Conservation (phyloP, 1,284 basidiomycete species). For the Trichosporon ovoides region DNA sequence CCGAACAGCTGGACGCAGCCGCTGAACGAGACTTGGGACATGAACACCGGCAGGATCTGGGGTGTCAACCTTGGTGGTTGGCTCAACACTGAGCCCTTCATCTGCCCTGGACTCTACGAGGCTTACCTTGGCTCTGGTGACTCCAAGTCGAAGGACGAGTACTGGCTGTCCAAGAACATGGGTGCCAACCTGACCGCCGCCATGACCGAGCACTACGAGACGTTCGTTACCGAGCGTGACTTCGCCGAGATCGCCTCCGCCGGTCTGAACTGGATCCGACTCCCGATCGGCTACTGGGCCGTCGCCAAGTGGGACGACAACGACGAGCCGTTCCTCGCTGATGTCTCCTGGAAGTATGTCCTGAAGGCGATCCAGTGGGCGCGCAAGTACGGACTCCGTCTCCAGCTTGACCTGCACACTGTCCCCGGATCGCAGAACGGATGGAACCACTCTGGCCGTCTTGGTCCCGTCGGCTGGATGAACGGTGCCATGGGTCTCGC, state of each 20-base stretch:
- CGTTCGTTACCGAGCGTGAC: constrained; percentile 69
- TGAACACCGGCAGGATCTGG: constrained; percentile 50
- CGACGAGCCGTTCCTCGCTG: constrained; percentile 68
- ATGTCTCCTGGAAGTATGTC: constrained; percentile 67
- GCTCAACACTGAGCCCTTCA: constrained; percentile 77
- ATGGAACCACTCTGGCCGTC: constrained; percentile 55
- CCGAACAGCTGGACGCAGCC: constrained; percentile 65
- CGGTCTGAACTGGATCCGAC: constrained; percentile 59
- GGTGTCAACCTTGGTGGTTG: constrained; percentile 88
- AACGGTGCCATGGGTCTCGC: constrained; percentile 68
- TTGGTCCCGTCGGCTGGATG: constrained; percentile 56
- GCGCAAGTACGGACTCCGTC: constrained; percentile 82
- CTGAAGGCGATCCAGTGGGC: constrained; percentile 73
- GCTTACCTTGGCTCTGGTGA: constrained; percentile 53
- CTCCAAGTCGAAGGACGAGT: constrained; percentile 63
- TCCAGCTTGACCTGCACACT: constrained; percentile 80
- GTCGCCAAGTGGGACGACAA: constrained; percentile 63
- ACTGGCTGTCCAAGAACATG: constrained; percentile 61
- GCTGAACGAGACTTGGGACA: constrained; percentile 78
- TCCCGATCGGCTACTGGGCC: constrained; percentile 82
- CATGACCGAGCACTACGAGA: constrained; percentile 68
- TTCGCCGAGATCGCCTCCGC: constrained; percentile 82
- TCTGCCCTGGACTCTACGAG: constrained; percentile 75
- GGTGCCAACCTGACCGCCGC: constrained; percentile 55
- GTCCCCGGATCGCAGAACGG: constrained; percentile 66